Percentiles rank a stretch among this genome's conserved stretches.
These are phyloP conservation scores for Candida oleophila DNA, from an alignment of 805 yeast genomes.

Conservation along the genomic window DNA sequence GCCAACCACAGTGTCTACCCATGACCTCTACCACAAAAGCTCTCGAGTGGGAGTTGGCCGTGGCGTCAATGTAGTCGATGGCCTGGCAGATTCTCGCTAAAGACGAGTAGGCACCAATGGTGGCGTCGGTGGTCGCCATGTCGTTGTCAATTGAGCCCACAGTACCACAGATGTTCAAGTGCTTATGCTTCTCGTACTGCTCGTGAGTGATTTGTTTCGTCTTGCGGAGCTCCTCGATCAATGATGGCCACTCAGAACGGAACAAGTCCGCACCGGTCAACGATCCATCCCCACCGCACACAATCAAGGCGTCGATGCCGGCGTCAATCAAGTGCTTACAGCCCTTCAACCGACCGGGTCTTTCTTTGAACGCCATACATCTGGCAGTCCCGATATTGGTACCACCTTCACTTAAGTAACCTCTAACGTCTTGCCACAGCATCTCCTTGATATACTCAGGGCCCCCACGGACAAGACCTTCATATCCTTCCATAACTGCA, in stretches of 20 bases:
- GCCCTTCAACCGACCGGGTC: slow-evolving; percentile 79
- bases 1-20: slow-evolving; percentile 99
- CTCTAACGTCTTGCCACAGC: slow-evolving; percentile 94
- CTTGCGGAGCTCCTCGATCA: slow-evolving; percentile 67
- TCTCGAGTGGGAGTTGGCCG: slow-evolving; percentile 94
- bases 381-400: slow-evolving; percentile 96
- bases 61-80: slow-evolving; percentile 95
- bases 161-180: slow-evolving; percentile 84
- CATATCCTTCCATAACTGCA: slow-evolving; percentile 93
- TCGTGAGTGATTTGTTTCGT: slow-evolving; percentile 56
- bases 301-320: slow-evolving; percentile 93
- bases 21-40: slow-evolving; percentile 98
- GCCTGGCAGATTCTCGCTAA: slow-evolving; percentile 89
- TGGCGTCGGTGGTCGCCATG: slow-evolving; percentile 95
- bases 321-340: slow-evolving; percentile 79
- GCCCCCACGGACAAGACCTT: slow-evolving; percentile 89
- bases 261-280: slow-evolving; percentile 96
- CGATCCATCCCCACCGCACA: slow-evolving; percentile 99
- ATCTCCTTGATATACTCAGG: slow-evolving; percentile 65
- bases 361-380: slow-evolving; percentile 79
- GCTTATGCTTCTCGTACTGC: slow-evolving; percentile 60
- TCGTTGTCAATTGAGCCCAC: slow-evolving; percentile 98
- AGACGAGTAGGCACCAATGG: slow-evolving; percentile 95
- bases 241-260: slow-evolving; percentile 91
- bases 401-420: slow-evolving; percentile 91